Evolutionary conservation across 345 rosid genomes (phyloP).

Genomic region (Noccaea caerulescens): DNA sequence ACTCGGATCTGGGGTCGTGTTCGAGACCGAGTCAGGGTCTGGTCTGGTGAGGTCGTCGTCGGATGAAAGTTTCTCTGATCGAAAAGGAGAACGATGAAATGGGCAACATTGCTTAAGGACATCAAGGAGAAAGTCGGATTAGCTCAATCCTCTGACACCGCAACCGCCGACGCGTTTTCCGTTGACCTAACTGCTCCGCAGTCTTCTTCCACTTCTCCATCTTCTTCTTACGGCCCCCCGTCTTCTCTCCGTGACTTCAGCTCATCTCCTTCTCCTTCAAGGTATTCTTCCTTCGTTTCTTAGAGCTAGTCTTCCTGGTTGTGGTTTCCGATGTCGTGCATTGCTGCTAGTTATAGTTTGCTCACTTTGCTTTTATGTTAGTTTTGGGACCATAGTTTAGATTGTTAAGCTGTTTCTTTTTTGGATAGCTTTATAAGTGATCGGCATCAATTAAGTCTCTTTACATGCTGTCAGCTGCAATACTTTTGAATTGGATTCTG

Average conservation of each 20-base stretch:
- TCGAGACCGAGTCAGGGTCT: constrained; percentile 41
- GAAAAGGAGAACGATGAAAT: constrained; percentile 81
- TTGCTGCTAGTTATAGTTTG: constrained; percentile 21
- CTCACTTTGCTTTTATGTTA: constrained; percentile 33
- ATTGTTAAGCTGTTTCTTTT: constrained; percentile 3
- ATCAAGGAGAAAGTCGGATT: constrained; percentile 97
- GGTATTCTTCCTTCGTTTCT: constrained; percentile 48
- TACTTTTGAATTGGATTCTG: constrained; percentile 12
- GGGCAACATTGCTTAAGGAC: constrained; percentile 98
- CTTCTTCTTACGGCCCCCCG: constrained; percentile 45
- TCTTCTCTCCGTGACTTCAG: constrained; percentile 44
- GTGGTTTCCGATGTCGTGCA: constrained; percentile 15
- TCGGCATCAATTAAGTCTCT: constrained; percentile 8
- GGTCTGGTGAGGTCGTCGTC: constrained; percentile 51
- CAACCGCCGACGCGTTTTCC: constrained; percentile 45
- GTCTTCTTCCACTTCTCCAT: constrained; percentile 50
- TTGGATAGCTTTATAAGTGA: constrained; percentile 31
- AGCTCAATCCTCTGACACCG: constrained; percentile 68
- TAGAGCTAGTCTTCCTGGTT: constrained; percentile 9
- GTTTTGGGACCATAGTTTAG: constrained; percentile 18
- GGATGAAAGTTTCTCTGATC: constrained; percentile 56
- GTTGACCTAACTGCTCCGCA: constrained; percentile 60
- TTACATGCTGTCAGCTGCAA: constrained; percentile 14
- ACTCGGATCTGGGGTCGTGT: constrained; percentile 45
- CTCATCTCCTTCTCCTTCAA: constrained; percentile 72